A percentile compares a stretch with the other conserved stretches of the same genome.
phyloP scores from a whole-genome alignment of 257 asterid species.

The Solanum rostratum region DNA sequence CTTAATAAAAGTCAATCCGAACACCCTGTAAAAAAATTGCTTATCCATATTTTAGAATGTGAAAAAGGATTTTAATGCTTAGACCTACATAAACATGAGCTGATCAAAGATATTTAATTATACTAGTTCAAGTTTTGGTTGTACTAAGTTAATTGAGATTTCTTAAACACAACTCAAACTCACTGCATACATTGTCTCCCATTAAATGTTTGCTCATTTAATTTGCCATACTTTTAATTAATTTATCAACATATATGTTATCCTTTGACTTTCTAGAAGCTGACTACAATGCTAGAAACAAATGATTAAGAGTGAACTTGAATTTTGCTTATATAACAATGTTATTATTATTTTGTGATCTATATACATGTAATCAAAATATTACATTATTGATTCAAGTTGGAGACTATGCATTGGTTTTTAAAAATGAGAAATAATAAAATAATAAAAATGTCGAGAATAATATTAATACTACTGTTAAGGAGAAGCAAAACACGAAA shows the following conservation, averaged over 20 bases:
- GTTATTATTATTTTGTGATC: not conserved
- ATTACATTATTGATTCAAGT: not conserved
- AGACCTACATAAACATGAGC: not conserved
- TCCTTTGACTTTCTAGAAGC: not conserved
- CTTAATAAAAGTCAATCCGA: too few relatives aligned
- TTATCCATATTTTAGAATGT: not conserved
- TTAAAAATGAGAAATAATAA: too few relatives aligned
- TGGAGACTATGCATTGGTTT: not conserved
- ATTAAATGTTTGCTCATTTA: too few relatives aligned
- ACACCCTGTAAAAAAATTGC: not conserved
- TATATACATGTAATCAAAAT: not conserved
- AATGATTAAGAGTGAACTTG: not conserved
- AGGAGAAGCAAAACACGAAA: too few relatives aligned
- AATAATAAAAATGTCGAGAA: too few relatives aligned
- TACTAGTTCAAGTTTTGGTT: not conserved
- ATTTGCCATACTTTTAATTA: not conserved
- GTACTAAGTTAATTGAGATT: not conserved
- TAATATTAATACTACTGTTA: too few relatives aligned
- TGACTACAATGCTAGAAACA: not conserved
- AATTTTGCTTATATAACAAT: not conserved
- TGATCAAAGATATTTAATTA: not conserved
- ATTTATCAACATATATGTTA: not conserved
- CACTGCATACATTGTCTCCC: too few relatives aligned
- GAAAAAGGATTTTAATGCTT: not conserved
- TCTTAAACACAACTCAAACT: not conserved